Base-by-base conservation (phyloP, 345 rosid species). In the Gynandropsis gynandra region DNA sequence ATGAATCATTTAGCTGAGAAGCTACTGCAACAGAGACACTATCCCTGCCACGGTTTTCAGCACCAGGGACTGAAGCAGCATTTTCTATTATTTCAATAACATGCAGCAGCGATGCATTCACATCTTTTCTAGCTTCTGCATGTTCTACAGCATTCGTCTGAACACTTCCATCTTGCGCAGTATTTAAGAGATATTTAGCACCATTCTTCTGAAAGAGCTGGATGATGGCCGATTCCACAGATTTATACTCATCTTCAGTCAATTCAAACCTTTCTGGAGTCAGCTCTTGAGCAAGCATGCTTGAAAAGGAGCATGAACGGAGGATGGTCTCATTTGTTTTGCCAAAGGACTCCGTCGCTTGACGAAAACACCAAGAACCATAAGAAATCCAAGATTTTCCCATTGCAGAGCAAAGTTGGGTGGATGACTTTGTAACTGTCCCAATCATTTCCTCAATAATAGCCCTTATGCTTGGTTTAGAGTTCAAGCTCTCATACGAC, bases 301-400 rank as follows among this genome's bases (percentile, higher is more conserved):
- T 57, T 65, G 95, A 80, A 66, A 79, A 77, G 37, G 75, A 74
- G 69, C 73, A 70, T 34, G 78, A 70, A 20, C 21, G 74, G 57
- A 76, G 70, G 47, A 56, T 63, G 50, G 67, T 54, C 55, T 74
- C 82, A 34, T 42, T 54, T 24, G 76, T 72, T 39, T 54, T 49
- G 45, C 43, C 44, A 46, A 80, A 67, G 51, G 79, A 72, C 53
- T 72, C 72, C 54, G 54, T 75, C 32, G 89, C 97, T 66, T 80
- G 95, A 74, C 37, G 64, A 61, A 80, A 89, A 69, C 97, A 89
- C 97, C 97, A 85, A 52, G 83, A 74, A 36, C 83, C 97, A 72
- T 89, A 89, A 44, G 85, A 82, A 72, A 89, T 81, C 97, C 97
- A 89, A 43, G 95, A 70, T 72, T 85, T 89, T 16, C 82, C 95